A percentile compares a stretch with the other conserved stretches of the same genome.
These are phyloP conservation scores for Termitomyces sp. DNA, from an alignment of 768 basidiomycete genomes.

Conservation along the genomic window DNA sequence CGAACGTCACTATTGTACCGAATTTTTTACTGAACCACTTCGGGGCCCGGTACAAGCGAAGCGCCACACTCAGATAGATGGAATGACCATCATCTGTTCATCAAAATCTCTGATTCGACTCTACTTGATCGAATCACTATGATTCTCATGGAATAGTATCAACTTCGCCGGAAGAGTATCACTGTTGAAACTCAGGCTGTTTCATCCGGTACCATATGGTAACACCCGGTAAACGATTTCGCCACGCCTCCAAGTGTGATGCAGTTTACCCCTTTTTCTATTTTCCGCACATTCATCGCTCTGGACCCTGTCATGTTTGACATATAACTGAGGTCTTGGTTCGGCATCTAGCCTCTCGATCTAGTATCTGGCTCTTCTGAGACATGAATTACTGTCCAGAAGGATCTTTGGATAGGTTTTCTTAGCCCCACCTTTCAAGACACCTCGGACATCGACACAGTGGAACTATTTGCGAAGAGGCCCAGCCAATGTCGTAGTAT, in stretches of 20 bases:
- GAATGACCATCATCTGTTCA: not conserved
- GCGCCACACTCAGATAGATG: not conserved
- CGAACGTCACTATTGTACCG: not conserved
- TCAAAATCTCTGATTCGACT: not conserved
- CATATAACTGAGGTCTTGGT: not conserved
- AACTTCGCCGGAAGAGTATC: not conserved
- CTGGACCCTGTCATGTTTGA: not conserved
- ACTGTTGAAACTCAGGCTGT: not conserved
- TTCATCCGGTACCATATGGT: not conserved
- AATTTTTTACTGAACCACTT: not conserved
- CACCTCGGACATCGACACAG: too few species aligned
- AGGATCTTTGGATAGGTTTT: not conserved
- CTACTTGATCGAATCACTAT: not conserved
- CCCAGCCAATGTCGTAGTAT: not conserved
- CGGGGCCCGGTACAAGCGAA: not conserved
- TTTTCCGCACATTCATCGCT: not conserved
- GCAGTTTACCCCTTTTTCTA: not conserved
- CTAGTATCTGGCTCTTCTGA: not conserved
- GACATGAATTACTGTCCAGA: not conserved
- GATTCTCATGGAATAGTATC: not conserved
- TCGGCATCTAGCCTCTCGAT: not conserved
- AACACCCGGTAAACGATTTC: not conserved
- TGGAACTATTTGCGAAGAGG: not conserved
- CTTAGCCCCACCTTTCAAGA: not conserved
- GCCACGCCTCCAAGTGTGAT: not conserved